Evolutionary conservation across 2,329 filamentous ascomycete genomes (phyloP).

Genomic region (Cryphonectria nitschkei): DNA sequence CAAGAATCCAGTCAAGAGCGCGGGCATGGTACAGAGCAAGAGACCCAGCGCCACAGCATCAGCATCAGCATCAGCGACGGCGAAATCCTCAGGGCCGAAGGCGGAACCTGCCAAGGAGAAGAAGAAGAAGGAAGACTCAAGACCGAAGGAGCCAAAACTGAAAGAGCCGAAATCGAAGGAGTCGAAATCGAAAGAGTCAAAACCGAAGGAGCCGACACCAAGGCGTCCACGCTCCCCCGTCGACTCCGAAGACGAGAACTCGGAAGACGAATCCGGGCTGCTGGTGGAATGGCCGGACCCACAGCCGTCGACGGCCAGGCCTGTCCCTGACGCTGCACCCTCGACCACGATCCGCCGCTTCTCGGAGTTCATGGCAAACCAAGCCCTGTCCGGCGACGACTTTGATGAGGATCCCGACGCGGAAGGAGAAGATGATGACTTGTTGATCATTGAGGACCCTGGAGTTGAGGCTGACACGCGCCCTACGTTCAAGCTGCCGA

Average conservation of each 20-base stretch:
- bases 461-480: constrained; percentile 43
- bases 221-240: constrained; percentile 18
- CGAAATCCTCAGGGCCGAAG: constrained; percentile 35
- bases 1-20: constrained; percentile 31
- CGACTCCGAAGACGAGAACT: constrained; percentile 38
- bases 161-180: too few species aligned
- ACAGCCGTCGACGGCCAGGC: constrained; percentile 41
- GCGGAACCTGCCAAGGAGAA: constrained; percentile 39
- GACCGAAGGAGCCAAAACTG: neutral
- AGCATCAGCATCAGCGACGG: constrained; percentile 20
- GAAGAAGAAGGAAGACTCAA: constrained; percentile 29
- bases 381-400: constrained; percentile 46
- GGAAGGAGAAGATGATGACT: constrained; percentile 49
- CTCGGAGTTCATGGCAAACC: constrained; percentile 52
- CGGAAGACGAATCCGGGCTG: constrained; percentile 60
- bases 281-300: constrained; percentile 64
- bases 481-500: constrained; percentile 55
- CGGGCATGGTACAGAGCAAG: constrained; percentile 33
- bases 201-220: neutral
- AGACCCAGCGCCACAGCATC: constrained; percentile 27
- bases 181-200: neutral
- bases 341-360: constrained; percentile 51
- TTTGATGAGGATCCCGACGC: constrained; percentile 50
- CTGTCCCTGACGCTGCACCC: constrained; percentile 42
- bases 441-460: constrained; percentile 42